Percentiles rank a stretch among this genome's conserved stretches.
phyloP scores from a whole-genome alignment of 2,329 filamentous ascomycete species.

The Verticillium dahliae region DNA sequence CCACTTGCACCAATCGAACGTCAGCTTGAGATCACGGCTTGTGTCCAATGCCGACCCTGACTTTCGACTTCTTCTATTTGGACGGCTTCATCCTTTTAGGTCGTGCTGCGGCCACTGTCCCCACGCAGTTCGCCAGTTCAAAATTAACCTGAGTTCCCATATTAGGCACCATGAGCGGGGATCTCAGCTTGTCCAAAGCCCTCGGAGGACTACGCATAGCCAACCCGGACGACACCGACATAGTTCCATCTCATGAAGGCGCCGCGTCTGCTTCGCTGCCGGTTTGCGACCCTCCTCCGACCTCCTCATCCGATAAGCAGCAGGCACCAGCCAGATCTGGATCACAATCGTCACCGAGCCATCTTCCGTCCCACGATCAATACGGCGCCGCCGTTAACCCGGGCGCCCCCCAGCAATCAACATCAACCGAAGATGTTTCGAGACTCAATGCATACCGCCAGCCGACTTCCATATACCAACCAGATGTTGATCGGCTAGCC shows the following conservation, averaged over 20 bases:
- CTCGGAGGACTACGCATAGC: slow-evolving; percentile 93
- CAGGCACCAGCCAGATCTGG: not conserved
- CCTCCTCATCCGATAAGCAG: not conserved
- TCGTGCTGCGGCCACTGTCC: slow-evolving; percentile 2
- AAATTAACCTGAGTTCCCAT: not conserved
- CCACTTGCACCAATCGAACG: not conserved
- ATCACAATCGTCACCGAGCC: not conserved
- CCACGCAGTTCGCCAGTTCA: slow-evolving; percentile 1
- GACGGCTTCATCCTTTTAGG: not conserved
- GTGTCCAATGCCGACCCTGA: not conserved
- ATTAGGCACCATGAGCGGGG: slow-evolving; percentile 68
- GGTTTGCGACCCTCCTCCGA: not conserved
- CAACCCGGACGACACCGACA: slow-evolving; percentile 74
- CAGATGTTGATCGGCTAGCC: slow-evolving; percentile 4
- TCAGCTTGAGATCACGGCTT: not conserved
- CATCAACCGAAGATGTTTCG: slow-evolving; percentile 25
- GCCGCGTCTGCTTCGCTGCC: not conserved
- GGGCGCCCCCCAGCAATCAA: slow-evolving; percentile 24
- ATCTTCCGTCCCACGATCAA: not conserved
- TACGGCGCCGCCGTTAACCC: not conserved
- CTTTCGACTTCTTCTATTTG: not conserved
- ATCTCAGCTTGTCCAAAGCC: slow-evolving; percentile 85
- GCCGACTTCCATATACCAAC: slow-evolving; percentile 1
- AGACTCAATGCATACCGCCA: slow-evolving; percentile 7
- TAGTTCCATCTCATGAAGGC: slow-evolving; percentile 3